Evolutionary conservation across 495 filamentous ascomycete species (phyloP), one percentile per base, ranked within the genome.

Genomic region (Hypoxylon lienhwacheense): DNA sequence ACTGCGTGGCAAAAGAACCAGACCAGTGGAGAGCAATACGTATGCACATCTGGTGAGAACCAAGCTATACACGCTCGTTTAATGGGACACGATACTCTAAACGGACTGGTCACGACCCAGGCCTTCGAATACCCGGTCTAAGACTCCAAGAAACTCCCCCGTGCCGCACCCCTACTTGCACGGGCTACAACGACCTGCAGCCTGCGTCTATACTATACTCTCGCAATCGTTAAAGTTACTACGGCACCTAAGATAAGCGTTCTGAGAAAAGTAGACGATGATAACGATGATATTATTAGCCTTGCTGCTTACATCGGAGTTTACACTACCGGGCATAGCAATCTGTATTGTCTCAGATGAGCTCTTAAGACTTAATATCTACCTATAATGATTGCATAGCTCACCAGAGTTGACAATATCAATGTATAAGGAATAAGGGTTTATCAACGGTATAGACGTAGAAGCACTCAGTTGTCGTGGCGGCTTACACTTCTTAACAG

Each of bases 21-120:
- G 41, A 52, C 12, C 19, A 60, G 55, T 12, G 60, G 54, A 15
- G 54, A 70, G 17, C 65, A 68, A n/a, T 70, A 70, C 34, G 37
- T 71, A 7, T 70, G 63, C 52, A 43, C 65, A 21, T 70, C 70
- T 22, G 65, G 67, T 8, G 67, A 70, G 36, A 57, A 39, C 5
- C 42, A 53, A 29, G 43, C 57, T 12, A 51, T 56, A 8, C 44
- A 65, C 1, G 59, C 63, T 21, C 47, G 68, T 2, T 24, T 67
- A 15, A 49, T 60, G 31, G 42, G 31, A 11, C 41, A 6, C 15
- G 45, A 33, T 10, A 39, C 41, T 4, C 17, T 48, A 7, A 51
- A 61, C 16, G 63, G 67, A 24, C 35, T 68, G 37, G 32, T 57
- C 17, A 53, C 68, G 49, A 49, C 64, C 12, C 65, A 67, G 48